These are phyloP conservation scores for Geotrichum bryndzae DNA, from an alignment of 1,139 yeast genomes.

Conservation along the genomic window DNA sequence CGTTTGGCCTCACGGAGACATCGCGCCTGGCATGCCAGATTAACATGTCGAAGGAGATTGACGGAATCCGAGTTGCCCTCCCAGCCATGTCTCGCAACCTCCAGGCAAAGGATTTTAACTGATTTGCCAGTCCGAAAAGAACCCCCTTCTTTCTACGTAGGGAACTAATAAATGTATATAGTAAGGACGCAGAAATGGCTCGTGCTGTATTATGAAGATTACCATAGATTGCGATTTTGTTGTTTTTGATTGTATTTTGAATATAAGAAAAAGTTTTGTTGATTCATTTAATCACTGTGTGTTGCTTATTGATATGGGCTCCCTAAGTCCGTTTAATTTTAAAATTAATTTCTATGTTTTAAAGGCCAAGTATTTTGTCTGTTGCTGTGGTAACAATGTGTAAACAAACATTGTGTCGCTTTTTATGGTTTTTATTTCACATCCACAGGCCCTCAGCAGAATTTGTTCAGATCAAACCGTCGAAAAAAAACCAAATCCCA, in stretches of 20 bases:
- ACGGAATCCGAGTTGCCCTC: constrained; percentile 87
- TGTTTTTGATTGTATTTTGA: background rate
- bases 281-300: background rate
- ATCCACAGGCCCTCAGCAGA: background rate
- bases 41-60: constrained; percentile 79
- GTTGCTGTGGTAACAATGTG: constrained; percentile 2
- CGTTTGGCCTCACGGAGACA: constrained; percentile 87
- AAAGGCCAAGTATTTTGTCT: background rate
- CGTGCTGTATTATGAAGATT: background rate
- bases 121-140: constrained; percentile 21
- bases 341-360: background rate
- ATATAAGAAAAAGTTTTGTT: background rate
- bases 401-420: background rate
- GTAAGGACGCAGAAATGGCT: background rate
- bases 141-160: background rate
- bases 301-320: background rate
- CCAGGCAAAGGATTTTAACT: constrained; percentile 65
- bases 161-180: background rate
- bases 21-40: constrained; percentile 94
- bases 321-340: background rate
- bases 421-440: background rate
- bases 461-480: background rate
- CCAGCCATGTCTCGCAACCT: constrained; percentile 97
- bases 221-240: background rate
- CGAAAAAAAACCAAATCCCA: background rate